Conservation (phyloP, 805 yeast species). For the Soucietia sequanensis region DNA sequence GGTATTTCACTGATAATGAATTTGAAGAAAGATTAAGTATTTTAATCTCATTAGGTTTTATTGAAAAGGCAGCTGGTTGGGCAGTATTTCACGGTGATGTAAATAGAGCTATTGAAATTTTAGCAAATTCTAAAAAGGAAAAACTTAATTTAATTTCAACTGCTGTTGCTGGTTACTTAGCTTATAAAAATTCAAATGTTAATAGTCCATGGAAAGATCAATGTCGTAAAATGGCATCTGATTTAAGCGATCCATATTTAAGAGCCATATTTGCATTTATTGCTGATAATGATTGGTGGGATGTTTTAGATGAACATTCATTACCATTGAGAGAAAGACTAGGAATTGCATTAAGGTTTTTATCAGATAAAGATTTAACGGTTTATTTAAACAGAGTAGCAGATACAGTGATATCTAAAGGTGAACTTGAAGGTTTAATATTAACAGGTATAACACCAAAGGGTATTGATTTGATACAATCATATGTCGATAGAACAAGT, state of each 20-base stretch:
- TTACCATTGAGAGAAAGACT: slow-evolving; percentile 83
- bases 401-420: slow-evolving; percentile 66
- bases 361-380: slow-evolving; percentile 76
- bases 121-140: slow-evolving; percentile 71
- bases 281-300: slow-evolving; percentile 96
- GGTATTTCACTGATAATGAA: slow-evolving; percentile 79
- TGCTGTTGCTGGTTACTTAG: slow-evolving; percentile 87
- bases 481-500: slow-evolving; percentile 82
- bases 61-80: slow-evolving; percentile 96
- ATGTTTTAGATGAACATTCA: slow-evolving; percentile 85
- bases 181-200: slow-evolving; percentile 53
- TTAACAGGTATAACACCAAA: slow-evolving; percentile 89
- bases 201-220: slow-evolving; percentile 91
- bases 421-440: slow-evolving; percentile 88
- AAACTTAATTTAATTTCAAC: slow-evolving; percentile 79
- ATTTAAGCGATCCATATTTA: slow-evolving; percentile 82
- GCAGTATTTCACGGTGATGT: slow-evolving; percentile 94
- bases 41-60: slow-evolving; percentile 56
- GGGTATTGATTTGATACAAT: slow-evolving; percentile 78
- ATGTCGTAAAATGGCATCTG: slow-evolving; percentile 85
- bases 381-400: slow-evolving; percentile 70
- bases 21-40: slow-evolving; percentile 64
- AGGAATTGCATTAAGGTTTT: slow-evolving; percentile 85
- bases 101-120: slow-evolving; percentile 72
- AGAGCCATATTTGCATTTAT: slow-evolving; percentile 91